Evolutionary conservation across 495 filamentous ascomycete genomes (phyloP).

Genomic region (Glonium stellatum): DNA sequence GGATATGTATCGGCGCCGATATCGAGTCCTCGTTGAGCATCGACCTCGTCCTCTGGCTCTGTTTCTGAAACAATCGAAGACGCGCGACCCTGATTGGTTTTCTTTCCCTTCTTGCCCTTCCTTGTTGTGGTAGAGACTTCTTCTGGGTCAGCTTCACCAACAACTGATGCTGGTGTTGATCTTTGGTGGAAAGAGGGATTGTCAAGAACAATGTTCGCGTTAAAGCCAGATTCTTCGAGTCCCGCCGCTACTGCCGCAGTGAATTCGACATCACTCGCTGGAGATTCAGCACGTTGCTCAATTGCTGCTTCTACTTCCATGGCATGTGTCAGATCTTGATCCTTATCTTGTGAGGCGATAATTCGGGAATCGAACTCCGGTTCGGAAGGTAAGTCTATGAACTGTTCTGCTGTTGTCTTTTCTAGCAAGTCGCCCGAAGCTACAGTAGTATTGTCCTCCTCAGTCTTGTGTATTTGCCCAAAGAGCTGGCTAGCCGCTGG

Average conservation of each 20-base stretch:
- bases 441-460: background rate
- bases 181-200: conserved; percentile 18
- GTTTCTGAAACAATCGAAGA: conserved; percentile 1
- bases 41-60: background rate
- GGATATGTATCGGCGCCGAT: background rate
- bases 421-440: background rate
- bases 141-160: conserved; percentile 19
- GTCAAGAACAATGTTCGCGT: conserved; percentile 19
- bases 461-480: background rate
- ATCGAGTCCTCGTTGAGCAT: background rate
- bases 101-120: conserved; percentile 10
- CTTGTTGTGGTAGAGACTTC: conserved; percentile 16
- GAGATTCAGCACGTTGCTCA: conserved; percentile 12
- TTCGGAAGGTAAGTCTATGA: background rate
- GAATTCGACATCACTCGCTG: conserved; percentile 21
- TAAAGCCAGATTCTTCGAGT: conserved; percentile 25
- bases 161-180: conserved; percentile 11
- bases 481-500: background rate
- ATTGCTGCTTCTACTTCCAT: background rate
- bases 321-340: background rate
- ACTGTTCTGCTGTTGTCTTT: background rate
- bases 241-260: conserved; percentile 24
- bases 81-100: conserved; percentile 13
- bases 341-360: background rate
- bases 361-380: background rate